Evolutionary conservation across 371 early-diverging fungal species (phyloP), one percentile per base, ranked within the genome.

Genomic region (Choanephora cucurbitarum): DNA sequence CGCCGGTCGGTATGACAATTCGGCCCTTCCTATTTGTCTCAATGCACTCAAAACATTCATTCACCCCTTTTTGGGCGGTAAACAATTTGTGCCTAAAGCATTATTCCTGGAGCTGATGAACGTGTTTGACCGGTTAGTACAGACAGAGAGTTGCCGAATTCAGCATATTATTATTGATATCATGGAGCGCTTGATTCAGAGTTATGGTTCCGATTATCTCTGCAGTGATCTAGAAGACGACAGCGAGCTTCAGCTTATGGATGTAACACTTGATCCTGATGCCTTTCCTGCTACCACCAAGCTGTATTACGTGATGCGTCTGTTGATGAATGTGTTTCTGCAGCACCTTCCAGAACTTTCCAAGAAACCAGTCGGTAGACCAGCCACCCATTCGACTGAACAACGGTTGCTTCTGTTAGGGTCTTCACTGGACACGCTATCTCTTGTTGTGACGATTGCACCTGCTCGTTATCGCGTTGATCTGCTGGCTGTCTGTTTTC

Each of bases 31-130:
- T 0, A 71, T 77, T 19, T 80, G 75, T 58, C 56, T 79, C 9
- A 58, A 60, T 10, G 67, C 77, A 0, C 55, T 81, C 8, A 66
- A 58, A 14, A 75, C 81, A 7, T 73, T 78, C 54, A 47, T 81
- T 13, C 72, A 72, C 2, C 70, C 75, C 0, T 69, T 73, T 14
- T 57, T 77, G 39, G 72, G 77, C 14, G 77, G 79, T 6, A 51
- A 62, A 15, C 44, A 65, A 11, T 76, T 80, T 57, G 51, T 80
- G 9, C 67, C 74, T 11, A 72, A 87, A 63, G 72, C 77, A 1
- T 64, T 87, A 8, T 87, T 82, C 54, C 55, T 81, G 34, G 91
- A 90, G 39, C 44, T 87, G 15, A 68, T 86, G 64, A 77, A 75
- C 33, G 80, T 88, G 1, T 81, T 88, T 63, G 87, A 88, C 53